Percentiles rank a stretch among this genome's conserved stretches.
These are phyloP conservation scores for Euphorbia tirucalli DNA, from an alignment of 345 rosid species.

Conservation along the genomic window DNA sequence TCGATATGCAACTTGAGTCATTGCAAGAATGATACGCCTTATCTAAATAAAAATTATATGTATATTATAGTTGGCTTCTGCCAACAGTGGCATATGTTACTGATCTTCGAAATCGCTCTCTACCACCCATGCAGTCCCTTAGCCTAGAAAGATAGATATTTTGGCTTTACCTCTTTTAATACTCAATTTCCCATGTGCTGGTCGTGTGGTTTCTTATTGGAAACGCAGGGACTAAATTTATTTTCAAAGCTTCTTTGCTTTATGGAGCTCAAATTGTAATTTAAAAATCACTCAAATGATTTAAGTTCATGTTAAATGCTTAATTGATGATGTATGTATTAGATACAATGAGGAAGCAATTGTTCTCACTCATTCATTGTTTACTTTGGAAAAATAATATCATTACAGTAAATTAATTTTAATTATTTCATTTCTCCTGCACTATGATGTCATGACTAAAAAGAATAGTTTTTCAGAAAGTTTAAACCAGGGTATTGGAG, in stretches of 20 bases:
- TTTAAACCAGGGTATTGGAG: not conserved
- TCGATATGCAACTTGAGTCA: too few relatives aligned
- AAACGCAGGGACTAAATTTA: not conserved
- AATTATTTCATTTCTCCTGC: not conserved
- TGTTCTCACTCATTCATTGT: not conserved
- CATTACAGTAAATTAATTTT: not conserved
- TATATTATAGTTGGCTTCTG: too few relatives aligned
- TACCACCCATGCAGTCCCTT: too few relatives aligned
- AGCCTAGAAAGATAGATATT: too few relatives aligned
- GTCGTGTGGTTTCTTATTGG: too few relatives aligned
- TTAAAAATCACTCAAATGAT: not conserved
- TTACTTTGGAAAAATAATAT: not conserved
- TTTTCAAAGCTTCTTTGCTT: conserved; percentile 1
- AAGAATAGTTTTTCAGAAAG: not conserved
- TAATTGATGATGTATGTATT: not conserved
- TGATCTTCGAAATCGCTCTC: too few relatives aligned
- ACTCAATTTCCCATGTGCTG: too few relatives aligned
- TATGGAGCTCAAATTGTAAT: conserved; percentile 1
- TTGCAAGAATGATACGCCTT: too few relatives aligned
- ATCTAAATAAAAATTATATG: too few relatives aligned
- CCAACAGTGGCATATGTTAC: too few relatives aligned
- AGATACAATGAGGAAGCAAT: not conserved
- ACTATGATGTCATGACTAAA: not conserved
- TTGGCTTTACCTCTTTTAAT: too few relatives aligned
- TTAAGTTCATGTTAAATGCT: not conserved